Conservation (phyloP, 1,284 basidiomycete species). For the Irpex sp. region DNA sequence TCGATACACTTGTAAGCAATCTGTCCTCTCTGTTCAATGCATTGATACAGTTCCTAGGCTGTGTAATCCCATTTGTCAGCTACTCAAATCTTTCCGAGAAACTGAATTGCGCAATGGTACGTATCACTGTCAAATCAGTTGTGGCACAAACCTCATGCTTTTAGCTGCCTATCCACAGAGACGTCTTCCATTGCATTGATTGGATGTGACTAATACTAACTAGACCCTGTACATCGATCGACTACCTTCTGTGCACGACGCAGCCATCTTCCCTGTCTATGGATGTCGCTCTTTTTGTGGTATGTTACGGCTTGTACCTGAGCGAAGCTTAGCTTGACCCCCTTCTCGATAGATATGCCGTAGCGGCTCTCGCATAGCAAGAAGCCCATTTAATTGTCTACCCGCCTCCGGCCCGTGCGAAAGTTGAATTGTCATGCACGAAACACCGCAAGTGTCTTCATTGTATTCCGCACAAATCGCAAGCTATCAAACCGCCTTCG, state of each 20-base stretch:
- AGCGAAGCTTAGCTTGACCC: not conserved
- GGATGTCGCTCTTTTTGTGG: not conserved
- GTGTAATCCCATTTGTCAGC: no score
- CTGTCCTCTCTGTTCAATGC: no score
- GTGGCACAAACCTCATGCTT: no score
- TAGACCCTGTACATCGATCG: not conserved
- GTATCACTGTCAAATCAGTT: no score
- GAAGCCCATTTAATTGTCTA: not conserved
- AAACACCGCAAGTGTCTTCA: not conserved
- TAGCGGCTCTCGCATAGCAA: no score
- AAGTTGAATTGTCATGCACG: not conserved
- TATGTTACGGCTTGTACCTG: not conserved
- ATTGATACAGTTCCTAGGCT: no score
- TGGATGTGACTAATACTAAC: not conserved
- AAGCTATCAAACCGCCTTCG: not conserved
- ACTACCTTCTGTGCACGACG: not conserved
- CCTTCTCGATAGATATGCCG: not conserved
- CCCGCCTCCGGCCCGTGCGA: not conserved
- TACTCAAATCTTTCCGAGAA: no score
- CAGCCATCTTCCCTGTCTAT: not conserved
- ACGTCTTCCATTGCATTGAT: not conserved
- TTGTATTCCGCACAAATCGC: not conserved
- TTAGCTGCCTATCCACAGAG: no score
- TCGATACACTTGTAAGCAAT: no score
- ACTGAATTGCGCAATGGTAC: no score